Percentiles rank a stretch among this genome's conserved stretches.
phyloP scores from a whole-genome alignment of 2,329 filamentous ascomycete genomes.

The Microsporum audouinii region DNA sequence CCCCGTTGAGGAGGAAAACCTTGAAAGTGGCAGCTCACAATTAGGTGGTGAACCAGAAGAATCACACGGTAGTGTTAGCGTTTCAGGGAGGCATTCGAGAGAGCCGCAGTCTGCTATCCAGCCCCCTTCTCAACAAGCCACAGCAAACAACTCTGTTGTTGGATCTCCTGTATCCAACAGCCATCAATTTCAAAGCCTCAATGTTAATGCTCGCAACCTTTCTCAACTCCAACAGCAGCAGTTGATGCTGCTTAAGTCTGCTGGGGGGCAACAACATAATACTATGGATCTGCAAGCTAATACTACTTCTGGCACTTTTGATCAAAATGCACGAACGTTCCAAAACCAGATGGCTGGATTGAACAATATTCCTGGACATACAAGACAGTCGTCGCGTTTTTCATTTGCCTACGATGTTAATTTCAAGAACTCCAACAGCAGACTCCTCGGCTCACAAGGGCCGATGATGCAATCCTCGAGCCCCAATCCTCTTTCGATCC shows the following conservation, averaged over 20 bases:
- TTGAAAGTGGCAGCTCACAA: slow-evolving; percentile 75
- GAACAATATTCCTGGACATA: slow-evolving; percentile 55
- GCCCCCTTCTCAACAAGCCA: slow-evolving; percentile 60
- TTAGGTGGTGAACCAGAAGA: slow-evolving; percentile 90
- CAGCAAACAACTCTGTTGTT: slow-evolving; percentile 33
- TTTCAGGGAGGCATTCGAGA: slow-evolving; percentile 37
- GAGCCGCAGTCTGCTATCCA: slow-evolving; percentile 58
- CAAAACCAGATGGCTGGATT: slow-evolving; percentile 39
- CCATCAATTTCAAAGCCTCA: slow-evolving; percentile 42
- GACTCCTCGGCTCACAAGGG: slow-evolving; percentile 42
- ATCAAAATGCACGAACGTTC: slow-evolving; percentile 35
- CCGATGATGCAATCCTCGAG: slow-evolving; percentile 29
- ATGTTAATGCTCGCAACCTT: slow-evolving; percentile 59
- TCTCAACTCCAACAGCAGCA: slow-evolving; percentile 71
- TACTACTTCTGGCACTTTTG: slow-evolving; percentile 23
- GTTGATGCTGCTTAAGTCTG: slow-evolving; percentile 52
- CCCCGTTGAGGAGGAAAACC: slow-evolving; percentile 55
- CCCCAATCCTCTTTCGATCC: slow-evolving; percentile 28
- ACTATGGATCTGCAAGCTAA: slow-evolving; percentile 34
- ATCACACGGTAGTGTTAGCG: slow-evolving; percentile 40
- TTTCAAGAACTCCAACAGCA: slow-evolving; percentile 45
- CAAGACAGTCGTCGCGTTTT: slow-evolving; percentile 74
- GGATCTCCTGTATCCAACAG: slow-evolving; percentile 32
- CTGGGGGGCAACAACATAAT: slow-evolving; percentile 49
- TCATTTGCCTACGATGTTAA: slow-evolving; percentile 66